Evolutionary conservation across 2,329 filamentous ascomycete species (phyloP), one percentile per base, ranked within the genome.

Genomic region (Plenodomus biglobosus): DNA sequence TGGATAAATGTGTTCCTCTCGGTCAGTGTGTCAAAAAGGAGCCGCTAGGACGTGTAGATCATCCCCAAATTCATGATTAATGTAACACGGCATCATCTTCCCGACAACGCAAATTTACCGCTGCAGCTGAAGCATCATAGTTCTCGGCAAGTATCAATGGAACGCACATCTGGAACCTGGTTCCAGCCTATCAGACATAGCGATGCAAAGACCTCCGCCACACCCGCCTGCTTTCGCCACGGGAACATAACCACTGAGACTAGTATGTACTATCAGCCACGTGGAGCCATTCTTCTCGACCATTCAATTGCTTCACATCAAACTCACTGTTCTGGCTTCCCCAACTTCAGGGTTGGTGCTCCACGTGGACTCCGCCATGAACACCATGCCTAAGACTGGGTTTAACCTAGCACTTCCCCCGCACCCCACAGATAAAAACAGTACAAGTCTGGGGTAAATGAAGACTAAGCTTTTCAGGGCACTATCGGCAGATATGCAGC

Each of bases 361-460:
- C 22, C 27, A 32, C 27, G 27, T 15, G 27, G 13, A 32, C 22
- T 3, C 7, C 13, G n/a, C 21, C 11, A 40, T 27, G 16, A 21
- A 27, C 3, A 22, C 6, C 27, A 15, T 32, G 27, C 27, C 6
- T 32, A 10, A 27, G 27, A 15, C 21, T 34, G 27, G 27, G 27
- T 24, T 16, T 16, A 16, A 15, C 40, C 27, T 15, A 32, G 27
- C 39, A 36, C 34, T 42, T 46, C 56, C 58, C 57, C 58, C 55
- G 56, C 53, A 56, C 56, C 52, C 56, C 59, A 58, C 57, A 59
- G 42, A 50, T 55, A 55, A 55, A 53, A 27, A 38, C 50, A 36
- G 19, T 44, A 24, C 19, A 45, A 47, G 34, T 56, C 53, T 30
- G 56, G 58, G 58, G 55, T 50, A 62, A 40, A 24, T 11, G 15